A percentile compares a stretch with the other conserved stretches of the same genome.
phyloP scores from a whole-genome alignment of 129 eudicot genomes.

The Heracleum sosnowskyi region DNA sequence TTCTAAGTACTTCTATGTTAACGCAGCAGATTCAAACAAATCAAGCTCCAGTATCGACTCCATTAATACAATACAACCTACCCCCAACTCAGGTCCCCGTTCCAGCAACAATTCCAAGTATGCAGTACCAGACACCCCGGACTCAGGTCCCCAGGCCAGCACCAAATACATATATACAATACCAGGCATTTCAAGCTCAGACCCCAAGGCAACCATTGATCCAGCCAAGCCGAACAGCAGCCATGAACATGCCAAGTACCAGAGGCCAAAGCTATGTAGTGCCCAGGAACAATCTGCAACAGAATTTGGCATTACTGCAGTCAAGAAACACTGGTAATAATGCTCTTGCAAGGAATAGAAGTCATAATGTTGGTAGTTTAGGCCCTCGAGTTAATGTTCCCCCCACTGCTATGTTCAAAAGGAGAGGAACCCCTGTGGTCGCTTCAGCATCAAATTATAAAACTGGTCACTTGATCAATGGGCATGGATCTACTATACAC shows the following conservation, averaged over 20 bases:
- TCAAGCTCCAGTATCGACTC: slow-evolving; percentile 10
- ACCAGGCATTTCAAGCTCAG: slow-evolving; percentile 15
- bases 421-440: slow-evolving; percentile 26
- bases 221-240: slow-evolving; percentile 24
- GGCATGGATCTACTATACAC: slow-evolving; percentile 9
- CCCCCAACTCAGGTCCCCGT: slow-evolving; percentile 19
- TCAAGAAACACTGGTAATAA: slow-evolving; percentile 26
- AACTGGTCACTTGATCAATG: slow-evolving; percentile 9
- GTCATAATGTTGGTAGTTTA: slow-evolving; percentile 16
- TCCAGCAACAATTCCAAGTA: slow-evolving; percentile 11
- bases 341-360: slow-evolving; percentile 19
- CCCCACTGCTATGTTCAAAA: slow-evolving; percentile 33
- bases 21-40: slow-evolving; percentile 10
- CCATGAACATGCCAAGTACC: slow-evolving; percentile 23
- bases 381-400: slow-evolving; percentile 17
- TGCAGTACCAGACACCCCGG: slow-evolving; percentile 13
- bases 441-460: background rate
- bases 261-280: slow-evolving; percentile 17
- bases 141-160: slow-evolving; percentile 18
- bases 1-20: slow-evolving; percentile 13
- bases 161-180: slow-evolving; percentile 6
- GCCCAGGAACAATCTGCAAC: slow-evolving; percentile 33
- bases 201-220: slow-evolving; percentile 18
- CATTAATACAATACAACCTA: slow-evolving; percentile 8
- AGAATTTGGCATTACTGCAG: slow-evolving; percentile 29